A percentile compares a stretch with the other conserved stretches of the same genome.
Evolutionary conservation across 2,329 filamentous ascomycete species (phyloP).

Genomic region (Lecanicillium sp.): DNA sequence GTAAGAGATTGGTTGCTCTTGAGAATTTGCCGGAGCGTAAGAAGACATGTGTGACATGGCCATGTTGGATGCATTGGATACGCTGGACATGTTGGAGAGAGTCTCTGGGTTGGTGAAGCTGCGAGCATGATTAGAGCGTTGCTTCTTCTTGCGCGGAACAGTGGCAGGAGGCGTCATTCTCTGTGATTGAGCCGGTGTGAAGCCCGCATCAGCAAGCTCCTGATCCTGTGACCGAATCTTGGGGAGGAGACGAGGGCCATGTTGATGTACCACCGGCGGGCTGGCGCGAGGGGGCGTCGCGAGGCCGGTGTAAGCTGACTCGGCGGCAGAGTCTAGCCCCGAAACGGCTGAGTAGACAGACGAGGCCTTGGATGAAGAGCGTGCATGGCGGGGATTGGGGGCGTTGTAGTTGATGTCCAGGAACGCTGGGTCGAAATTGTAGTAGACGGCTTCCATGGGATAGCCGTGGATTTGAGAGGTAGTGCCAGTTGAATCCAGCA

Average conservation of each 20-base stretch:
- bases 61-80: slow-evolving; percentile 12
- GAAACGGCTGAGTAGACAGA: slow-evolving; percentile 57
- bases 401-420: slow-evolving; percentile 42
- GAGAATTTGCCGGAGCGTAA: slow-evolving; percentile 25
- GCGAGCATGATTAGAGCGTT: slow-evolving; percentile 42
- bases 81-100: slow-evolving; percentile 28
- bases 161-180: slow-evolving; percentile 4
- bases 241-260: slow-evolving; percentile 72
- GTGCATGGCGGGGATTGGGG: slow-evolving; percentile 44
- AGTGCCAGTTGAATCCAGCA: slow-evolving; percentile 20
- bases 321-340: slow-evolving; percentile 43
- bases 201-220: slow-evolving; percentile 51
- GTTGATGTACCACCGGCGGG: slow-evolving; percentile 61
- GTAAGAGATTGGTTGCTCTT: slow-evolving; percentile 15
- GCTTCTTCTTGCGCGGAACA: slow-evolving; percentile 7
- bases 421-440: slow-evolving; percentile 46
- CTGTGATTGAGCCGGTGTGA: slow-evolving; percentile 10
- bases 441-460: slow-evolving; percentile 23
- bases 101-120: slow-evolving; percentile 56
- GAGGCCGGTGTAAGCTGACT: slow-evolving; percentile 58
- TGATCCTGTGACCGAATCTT: slow-evolving; percentile 84
- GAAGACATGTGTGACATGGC: slow-evolving; percentile 25
- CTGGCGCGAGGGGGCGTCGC: slow-evolving; percentile 58
- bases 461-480: slow-evolving; percentile 16
- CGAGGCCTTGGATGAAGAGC: slow-evolving; percentile 58